Evolutionary conservation across 805 yeast genomes (phyloP), one percentile per base, ranked within the genome.

Genomic region (Yarrowia osloensis): DNA sequence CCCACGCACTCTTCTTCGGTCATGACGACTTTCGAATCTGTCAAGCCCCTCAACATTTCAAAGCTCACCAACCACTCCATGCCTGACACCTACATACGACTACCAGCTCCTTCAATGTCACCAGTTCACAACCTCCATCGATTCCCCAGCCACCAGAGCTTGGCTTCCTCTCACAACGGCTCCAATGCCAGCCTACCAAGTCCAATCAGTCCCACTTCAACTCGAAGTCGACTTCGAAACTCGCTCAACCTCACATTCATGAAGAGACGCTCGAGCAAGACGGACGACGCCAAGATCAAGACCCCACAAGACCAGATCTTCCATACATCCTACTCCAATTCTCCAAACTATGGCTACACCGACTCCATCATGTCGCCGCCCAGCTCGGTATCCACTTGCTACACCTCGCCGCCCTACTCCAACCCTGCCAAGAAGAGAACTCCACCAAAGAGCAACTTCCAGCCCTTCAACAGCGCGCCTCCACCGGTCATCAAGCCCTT

Each of bases 301-400:
- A 57, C 63, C 1, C 63, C 63, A 2, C 63, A 57, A 35, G 49
- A 57, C 39, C 63, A 57, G 5, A 28, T 57, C 15, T 57, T 57
- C 17, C 21, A 57, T 4, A 19, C 63, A 6, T 57, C 49, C 1
- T 57, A 57, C 49, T 28, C 63, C 19, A 17, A 28, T 2, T 57
- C 63, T 2, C 63, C 63, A 2, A 12, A 15, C 4, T 22, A 37
- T 9, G 11, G 24, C 3, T 8, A 24, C 6, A 13, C n/a, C 11
- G 63, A 40, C 37, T 28, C 19, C 13, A 13, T 40, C 63, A 40
- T 40, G 49, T 39, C 63, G 4, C 40, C 63, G 4, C 37, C 49
- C 2, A 13, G 13, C 37, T 22, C 63, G 3, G 13, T 13, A 4
- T 40, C 63, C 17, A 57, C 63, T 1, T 8, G 44, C 35, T 40